A percentile compares a stretch with the other conserved stretches of the same genome.
phyloP scores from a whole-genome alignment of 2,329 filamentous ascomycete genomes.

The Monilinia laxa region DNA sequence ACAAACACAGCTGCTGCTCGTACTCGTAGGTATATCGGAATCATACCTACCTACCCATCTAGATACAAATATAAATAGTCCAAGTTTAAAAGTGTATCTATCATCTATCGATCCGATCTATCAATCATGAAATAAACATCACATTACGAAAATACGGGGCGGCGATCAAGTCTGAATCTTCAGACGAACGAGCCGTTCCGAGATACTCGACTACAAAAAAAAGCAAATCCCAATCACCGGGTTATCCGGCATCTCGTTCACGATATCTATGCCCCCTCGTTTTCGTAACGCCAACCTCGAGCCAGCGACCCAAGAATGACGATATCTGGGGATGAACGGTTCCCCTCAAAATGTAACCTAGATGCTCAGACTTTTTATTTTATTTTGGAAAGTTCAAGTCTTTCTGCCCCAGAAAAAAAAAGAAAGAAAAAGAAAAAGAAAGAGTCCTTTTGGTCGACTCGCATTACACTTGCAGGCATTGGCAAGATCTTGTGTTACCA shows the following conservation, averaged over 20 bases:
- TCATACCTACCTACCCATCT: too few species aligned
- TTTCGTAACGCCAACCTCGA: constrained; percentile 7
- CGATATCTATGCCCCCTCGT: constrained; percentile 5
- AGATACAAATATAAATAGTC: too few species aligned
- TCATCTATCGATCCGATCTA: too few species aligned
- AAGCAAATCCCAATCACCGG: constrained; percentile 16
- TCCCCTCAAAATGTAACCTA: constrained; percentile 6
- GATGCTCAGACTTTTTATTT: too few species aligned
- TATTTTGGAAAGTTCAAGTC: too few species aligned
- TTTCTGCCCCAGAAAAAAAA: neutral
- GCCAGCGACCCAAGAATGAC: neutral
- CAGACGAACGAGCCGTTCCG: constrained; percentile 11
- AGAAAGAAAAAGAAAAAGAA: too few species aligned
- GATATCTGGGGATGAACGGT: neutral
- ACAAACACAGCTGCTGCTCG: too few species aligned
- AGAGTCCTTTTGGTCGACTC: constrained; percentile 8
- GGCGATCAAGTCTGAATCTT: neutral
- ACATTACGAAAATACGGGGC: constrained; percentile 5
- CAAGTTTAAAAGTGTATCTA: too few species aligned
- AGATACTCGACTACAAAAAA: neutral
- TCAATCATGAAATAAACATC: neutral
- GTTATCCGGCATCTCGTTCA: constrained; percentile 1
- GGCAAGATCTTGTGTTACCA: constrained; percentile 19
- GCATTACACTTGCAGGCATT: constrained; percentile 18
- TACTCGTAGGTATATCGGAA: too few species aligned